Conservation (phyloP, 352 stramenopile genomes). For the Stephanocyclus meneghinianus region DNA sequence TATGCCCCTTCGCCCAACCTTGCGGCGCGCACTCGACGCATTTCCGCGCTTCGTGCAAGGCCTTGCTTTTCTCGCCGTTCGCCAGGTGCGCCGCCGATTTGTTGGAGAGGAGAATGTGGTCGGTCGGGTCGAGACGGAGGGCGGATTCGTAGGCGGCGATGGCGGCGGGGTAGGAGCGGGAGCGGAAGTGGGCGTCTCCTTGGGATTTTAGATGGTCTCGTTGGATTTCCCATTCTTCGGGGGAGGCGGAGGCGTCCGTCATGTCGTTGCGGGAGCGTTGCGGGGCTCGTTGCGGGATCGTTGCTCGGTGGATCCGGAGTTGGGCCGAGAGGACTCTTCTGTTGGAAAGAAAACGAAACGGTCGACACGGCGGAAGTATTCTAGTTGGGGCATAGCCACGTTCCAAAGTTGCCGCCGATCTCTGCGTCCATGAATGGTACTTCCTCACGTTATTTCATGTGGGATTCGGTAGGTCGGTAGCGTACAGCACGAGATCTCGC, state of each 20-base stretch:
- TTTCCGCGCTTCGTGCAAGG: constrained; percentile 68
- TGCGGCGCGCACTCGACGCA: constrained; percentile 51
- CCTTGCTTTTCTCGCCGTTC: constrained; percentile 70
- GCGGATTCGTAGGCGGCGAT: constrained; percentile 71
- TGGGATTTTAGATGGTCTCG: constrained; percentile 62
- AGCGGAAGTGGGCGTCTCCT: constrained; percentile 71
- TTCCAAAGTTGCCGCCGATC: no score
- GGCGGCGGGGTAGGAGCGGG: constrained; percentile 50
- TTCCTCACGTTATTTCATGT: no score
- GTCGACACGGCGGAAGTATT: not conserved
- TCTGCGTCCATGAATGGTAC: no score
- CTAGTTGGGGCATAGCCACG: no score
- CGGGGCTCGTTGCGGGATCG: no score
- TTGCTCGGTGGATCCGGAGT: no score
- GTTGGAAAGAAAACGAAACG: not conserved
- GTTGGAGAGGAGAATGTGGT: constrained; percentile 73
- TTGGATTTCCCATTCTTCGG: constrained; percentile 77
- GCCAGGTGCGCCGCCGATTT: constrained; percentile 74
- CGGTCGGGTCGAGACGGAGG: constrained; percentile 65
- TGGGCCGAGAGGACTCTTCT: no score
- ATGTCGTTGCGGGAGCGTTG: no score
- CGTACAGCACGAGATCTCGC: no score
- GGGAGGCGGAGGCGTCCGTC: not conserved
- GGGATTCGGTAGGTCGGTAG: no score
- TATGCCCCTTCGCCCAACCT: constrained; percentile 68